phyloP scores from a whole-genome alignment of 2,329 filamentous ascomycete species.

The Epichloe hybrida region DNA sequence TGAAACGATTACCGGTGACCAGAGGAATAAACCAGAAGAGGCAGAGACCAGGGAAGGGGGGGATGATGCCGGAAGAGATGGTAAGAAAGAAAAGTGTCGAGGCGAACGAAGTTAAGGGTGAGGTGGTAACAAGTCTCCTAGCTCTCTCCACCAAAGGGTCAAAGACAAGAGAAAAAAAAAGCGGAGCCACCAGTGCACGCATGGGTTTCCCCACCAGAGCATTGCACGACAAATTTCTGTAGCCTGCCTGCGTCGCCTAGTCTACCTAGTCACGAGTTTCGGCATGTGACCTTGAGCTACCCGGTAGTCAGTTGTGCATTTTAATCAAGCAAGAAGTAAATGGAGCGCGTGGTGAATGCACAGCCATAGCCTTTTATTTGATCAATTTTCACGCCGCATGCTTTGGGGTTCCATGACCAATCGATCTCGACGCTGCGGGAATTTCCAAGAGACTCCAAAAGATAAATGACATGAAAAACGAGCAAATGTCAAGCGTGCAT shows the following conservation, averaged over 20 bases:
- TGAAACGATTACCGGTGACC: constrained; percentile 24
- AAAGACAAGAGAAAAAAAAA: constrained; percentile 6
- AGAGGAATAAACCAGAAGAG: constrained; percentile 27
- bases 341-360: too few species aligned
- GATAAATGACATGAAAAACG: too few species aligned
- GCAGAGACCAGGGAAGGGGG: constrained; percentile 16
- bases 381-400: too few species aligned
- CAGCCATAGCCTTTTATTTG: too few species aligned
- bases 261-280: neutral
- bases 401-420: too few species aligned
- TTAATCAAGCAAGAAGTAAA: neutral
- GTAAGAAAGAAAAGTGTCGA: constrained; percentile 13
- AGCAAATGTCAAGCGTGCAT: too few species aligned
- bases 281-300: neutral
- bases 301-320: neutral
- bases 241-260: neutral
- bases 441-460: too few species aligned
- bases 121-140: constrained; percentile 28
- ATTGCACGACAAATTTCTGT: neutral
- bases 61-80: constrained; percentile 12
- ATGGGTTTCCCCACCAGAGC: neutral
- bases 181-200: neutral
- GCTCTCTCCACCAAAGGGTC: constrained; percentile 17
- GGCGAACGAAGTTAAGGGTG: constrained; percentile 21
- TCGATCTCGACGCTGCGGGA: too few species aligned